Conservation (phyloP, 345 rosid species). For the Eucalyptus grandis region DNA sequence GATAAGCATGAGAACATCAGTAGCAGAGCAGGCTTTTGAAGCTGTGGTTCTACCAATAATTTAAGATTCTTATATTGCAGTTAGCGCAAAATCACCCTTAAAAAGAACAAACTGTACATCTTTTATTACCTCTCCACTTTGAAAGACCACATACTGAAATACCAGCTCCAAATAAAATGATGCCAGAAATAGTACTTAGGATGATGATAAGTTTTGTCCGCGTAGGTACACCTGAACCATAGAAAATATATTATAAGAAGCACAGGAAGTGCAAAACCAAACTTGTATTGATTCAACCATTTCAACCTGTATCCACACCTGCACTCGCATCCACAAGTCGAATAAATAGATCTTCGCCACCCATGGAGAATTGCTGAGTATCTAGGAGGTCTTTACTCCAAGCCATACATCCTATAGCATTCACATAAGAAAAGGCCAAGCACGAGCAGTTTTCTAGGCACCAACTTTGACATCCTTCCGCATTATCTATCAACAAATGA, state of each 20-base stretch:
- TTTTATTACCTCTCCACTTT: neutral
- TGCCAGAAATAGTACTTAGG: neutral
- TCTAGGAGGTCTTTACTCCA: neutral
- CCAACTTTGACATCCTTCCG: neutral
- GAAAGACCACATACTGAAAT: neutral
- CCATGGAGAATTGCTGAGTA: neutral
- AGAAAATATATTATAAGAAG: neutral
- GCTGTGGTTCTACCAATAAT: too few species aligned
- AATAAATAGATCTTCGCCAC: neutral
- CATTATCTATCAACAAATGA: neutral
- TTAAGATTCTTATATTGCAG: neutral
- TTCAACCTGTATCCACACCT: neutral
- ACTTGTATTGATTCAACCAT: neutral
- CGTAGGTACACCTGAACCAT: neutral
- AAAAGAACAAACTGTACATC: neutral
- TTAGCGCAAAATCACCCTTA: neutral
- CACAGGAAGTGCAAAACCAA: too few species aligned
- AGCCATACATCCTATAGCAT: neutral
- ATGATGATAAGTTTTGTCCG: neutral
- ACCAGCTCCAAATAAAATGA: neutral
- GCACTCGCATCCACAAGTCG: neutral
- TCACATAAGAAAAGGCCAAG: neutral
- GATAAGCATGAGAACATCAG: neutral
- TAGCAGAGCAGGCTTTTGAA: neutral
- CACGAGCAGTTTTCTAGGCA: constrained; percentile 13